A percentile compares a stretch with the other conserved stretches of the same genome.
These are phyloP conservation scores for Suillus tomentosus DNA, from an alignment of 768 basidiomycete genomes.

Conservation along the genomic window DNA sequence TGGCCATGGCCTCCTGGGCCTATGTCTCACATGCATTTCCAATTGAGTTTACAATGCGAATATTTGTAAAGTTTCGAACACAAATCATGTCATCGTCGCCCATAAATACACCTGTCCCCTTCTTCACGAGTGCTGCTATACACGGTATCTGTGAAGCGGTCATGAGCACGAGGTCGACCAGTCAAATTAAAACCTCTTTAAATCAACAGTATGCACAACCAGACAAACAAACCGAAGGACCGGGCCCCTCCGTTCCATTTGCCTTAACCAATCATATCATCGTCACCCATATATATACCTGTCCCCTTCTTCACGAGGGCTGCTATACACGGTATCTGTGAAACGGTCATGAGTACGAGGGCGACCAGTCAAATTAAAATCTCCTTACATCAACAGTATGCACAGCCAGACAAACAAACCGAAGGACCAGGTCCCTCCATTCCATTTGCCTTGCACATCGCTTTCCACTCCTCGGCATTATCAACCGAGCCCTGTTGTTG, in stretches of 20 bases:
- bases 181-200: not conserved
- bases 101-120: not conserved
- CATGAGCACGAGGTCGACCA: not conserved
- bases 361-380: not conserved
- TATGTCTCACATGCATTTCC: not conserved
- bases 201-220: not conserved
- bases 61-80: not conserved
- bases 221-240: not conserved
- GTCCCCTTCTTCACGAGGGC: not conserved
- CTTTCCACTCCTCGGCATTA: not conserved
- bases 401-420: not conserved
- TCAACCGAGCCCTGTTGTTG: too few relatives aligned
- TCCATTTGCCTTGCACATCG: not conserved
- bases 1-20: not conserved
- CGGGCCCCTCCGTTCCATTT: not conserved
- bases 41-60: not conserved
- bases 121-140: not conserved
- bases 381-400: not conserved
- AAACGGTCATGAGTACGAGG: not conserved
- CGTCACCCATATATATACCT: not conserved
- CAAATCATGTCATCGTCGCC: not conserved
- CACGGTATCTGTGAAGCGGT: not conserved
- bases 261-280: not conserved
- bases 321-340: not conserved
- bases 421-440: not conserved